Conservation (phyloP, 2,329 filamentous ascomycete species). For the Botrytis hyacinthi region DNA sequence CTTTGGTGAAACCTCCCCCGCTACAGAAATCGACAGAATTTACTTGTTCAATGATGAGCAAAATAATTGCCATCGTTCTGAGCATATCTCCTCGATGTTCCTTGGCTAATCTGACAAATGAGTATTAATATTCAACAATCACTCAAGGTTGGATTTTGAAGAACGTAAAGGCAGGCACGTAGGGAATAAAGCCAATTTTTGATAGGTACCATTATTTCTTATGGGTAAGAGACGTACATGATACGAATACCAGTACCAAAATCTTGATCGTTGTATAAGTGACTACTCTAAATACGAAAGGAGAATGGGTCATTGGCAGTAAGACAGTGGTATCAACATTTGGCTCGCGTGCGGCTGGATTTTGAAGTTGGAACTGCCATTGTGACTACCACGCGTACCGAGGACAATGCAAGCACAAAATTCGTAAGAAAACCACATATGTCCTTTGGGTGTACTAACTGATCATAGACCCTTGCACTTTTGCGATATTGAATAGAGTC, state of each 20-base stretch:
- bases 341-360: neutral
- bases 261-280: neutral
- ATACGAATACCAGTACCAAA: neutral
- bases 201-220: neutral
- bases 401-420: neutral
- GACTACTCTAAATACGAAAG: neutral
- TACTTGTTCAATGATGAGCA: neutral
- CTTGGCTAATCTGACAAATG: too few species aligned
- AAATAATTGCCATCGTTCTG: neutral
- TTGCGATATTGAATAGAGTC: neutral
- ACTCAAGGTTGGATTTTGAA: too few species aligned
- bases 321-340: neutral
- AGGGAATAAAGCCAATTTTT: neutral
- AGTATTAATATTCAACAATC: neutral
- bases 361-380: too few species aligned
- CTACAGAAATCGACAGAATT: neutral
- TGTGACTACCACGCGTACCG: neutral
- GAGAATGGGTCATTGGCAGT: neutral
- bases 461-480: neutral
- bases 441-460: neutral
- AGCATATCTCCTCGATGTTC: neutral
- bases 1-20: neutral
- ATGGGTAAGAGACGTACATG: neutral
- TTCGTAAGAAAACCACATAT: neutral
- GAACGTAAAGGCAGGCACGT: neutral